Evolutionary conservation across 169 alveolate genomes (phyloP), one percentile per base, ranked within the genome.

Genomic region (Eimeria falciformis): DNA sequence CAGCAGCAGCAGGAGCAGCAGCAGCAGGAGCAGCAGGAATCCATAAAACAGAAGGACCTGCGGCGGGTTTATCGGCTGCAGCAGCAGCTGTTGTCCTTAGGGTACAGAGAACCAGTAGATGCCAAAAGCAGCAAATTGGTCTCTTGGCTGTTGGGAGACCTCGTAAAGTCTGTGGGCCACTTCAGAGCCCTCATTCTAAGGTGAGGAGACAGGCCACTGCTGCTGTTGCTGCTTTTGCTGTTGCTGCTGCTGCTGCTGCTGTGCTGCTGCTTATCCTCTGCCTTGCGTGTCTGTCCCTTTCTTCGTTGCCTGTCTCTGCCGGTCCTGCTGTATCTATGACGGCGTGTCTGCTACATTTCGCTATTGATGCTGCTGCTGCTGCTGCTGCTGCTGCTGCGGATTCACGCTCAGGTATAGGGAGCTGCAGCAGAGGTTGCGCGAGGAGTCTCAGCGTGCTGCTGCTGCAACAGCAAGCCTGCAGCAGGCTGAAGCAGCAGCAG

Each of bases 401-500:
- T 43, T 1, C 43, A 25, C 85, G n/a, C 66, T 75, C 85, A 75
- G 85, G 85, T 75, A 75, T 25, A 75, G 85, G n/a, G 85, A 46
- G 85, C 85, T 75, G 85, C 85, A 75, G 85, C 85, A 75, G n/a
- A 58, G 85, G 9, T 65, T 75, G 65, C 85, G 56, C 21, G 85
- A 75, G n/a, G 85, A 25, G 27, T 43, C 29, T 43, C 45, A 12
- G 17, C 43, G 45, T 46, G 85, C 85, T 29, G 85, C 85, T 75
- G 85, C 58, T 40, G 85, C 85, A 14, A 25, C 83, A 37, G 53
- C 83, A 27, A 46, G 45, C 45, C 78, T 27, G 45, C 78, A 66
- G 45, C 78, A 18, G 45, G 78, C 23, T 12, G 78, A 40, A 66
- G 78, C 78, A 66, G 78, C 27, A 66, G 45, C 78, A 33, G 78